These are phyloP conservation scores for Ilyonectria robusta DNA, from an alignment of 2,329 filamentous ascomycete genomes.

Conservation along the genomic window DNA sequence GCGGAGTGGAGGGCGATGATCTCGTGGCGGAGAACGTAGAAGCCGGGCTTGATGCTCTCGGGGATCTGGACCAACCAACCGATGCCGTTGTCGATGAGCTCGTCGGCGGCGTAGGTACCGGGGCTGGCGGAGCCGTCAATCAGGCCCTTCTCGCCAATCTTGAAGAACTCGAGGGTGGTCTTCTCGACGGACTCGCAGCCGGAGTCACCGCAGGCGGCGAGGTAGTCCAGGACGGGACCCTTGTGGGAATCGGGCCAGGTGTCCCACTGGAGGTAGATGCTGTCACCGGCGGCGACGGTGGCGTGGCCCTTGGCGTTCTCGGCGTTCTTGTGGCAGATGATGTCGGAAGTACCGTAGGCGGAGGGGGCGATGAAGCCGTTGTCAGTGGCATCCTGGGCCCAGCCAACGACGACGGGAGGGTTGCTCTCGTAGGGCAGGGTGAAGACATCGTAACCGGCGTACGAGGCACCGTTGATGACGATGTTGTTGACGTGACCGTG, in stretches of 20 bases:
- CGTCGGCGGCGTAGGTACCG: conserved; percentile 53
- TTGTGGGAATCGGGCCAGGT: conserved; percentile 61
- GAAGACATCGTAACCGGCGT: conserved; percentile 43
- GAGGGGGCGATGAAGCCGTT: conserved; percentile 66
- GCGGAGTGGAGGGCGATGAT: conserved; percentile 65
- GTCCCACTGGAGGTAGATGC: conserved; percentile 59
- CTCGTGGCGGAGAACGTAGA: conserved; percentile 67
- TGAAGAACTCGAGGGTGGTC: conserved; percentile 71
- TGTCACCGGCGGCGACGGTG: conserved; percentile 57
- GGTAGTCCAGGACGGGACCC: conserved; percentile 74
- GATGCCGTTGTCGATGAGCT: conserved; percentile 60
- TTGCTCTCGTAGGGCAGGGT: conserved; percentile 35
- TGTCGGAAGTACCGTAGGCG: conserved; percentile 57
- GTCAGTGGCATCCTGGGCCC: conserved; percentile 60
- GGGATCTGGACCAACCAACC: conserved; percentile 55
- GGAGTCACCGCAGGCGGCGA: conserved; percentile 69
- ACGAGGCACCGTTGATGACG: conserved; percentile 44
- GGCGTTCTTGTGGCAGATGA: conserved; percentile 63
- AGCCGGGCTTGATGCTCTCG: conserved; percentile 52
- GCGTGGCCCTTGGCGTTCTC: conserved; percentile 57
- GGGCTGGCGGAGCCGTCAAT: conserved; percentile 60
- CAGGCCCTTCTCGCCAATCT: conserved; percentile 73
- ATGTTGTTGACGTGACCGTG: conserved; percentile 49
- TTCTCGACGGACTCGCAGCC: conserved; percentile 71
- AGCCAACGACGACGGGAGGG: conserved; percentile 52